These are phyloP conservation scores for Malbranchea zuffiana DNA, from an alignment of 2,329 filamentous ascomycete genomes.

Conservation along the genomic window DNA sequence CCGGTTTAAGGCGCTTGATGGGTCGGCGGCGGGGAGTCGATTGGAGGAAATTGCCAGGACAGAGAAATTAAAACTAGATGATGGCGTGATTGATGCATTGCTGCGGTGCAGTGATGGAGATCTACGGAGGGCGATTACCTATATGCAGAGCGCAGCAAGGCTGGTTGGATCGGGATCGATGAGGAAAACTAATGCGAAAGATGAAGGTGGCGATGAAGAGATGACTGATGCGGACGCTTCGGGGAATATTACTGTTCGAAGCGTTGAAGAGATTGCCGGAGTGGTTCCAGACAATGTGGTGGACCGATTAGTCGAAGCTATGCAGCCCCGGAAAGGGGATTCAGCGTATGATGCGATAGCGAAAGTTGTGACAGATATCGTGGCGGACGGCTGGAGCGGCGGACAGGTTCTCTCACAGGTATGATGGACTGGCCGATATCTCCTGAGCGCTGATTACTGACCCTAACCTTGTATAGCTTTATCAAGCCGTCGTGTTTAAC, in stretches of 20 bases:
- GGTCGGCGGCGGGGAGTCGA: conserved; percentile 66
- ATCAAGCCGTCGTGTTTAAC: conserved; percentile 70
- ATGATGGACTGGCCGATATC: conserved; percentile 19
- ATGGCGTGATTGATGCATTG: conserved; percentile 70
- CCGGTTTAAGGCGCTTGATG: conserved; percentile 90
- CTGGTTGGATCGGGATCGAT: conserved; percentile 57
- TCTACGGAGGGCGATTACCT: conserved; percentile 90
- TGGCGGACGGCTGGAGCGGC: conserved; percentile 95
- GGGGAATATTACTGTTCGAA: conserved; percentile 57
- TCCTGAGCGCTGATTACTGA: background rate
- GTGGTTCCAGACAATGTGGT: conserved; percentile 74
- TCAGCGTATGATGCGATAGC: conserved; percentile 63
- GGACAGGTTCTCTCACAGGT: conserved; percentile 75
- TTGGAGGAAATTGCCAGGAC: conserved; percentile 70
- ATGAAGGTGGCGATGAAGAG: conserved; percentile 46
- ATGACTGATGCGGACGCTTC: conserved; percentile 42
- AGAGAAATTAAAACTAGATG: conserved; percentile 65
- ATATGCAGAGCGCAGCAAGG: conserved; percentile 83
- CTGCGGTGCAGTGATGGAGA: conserved; percentile 88
- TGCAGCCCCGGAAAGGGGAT: conserved; percentile 58
- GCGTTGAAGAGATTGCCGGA: conserved; percentile 89
- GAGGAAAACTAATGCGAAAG: conserved; percentile 35
- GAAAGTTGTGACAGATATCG: conserved; percentile 73
- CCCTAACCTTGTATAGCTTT: conserved; percentile 45
- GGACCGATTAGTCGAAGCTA: conserved; percentile 57